Conservation (phyloP, 2,329 filamentous ascomycete species). For the Diaporthe citri region DNA sequence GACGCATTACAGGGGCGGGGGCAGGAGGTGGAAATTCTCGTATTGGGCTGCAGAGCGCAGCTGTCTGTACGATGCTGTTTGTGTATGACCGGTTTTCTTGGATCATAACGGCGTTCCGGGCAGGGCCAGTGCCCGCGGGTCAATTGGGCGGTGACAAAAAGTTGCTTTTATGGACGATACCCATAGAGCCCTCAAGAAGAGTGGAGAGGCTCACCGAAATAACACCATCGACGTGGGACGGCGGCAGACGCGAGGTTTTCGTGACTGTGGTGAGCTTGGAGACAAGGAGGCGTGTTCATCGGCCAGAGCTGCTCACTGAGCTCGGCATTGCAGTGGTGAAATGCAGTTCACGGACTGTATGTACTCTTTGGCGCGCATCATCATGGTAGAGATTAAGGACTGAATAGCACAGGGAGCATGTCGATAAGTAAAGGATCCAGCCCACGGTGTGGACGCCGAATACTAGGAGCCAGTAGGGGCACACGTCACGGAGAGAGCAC, state of each 20-base stretch:
- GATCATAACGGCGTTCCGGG: slow-evolving; percentile 39
- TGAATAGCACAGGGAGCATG: no score
- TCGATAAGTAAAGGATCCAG: neutral
- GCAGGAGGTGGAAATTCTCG: neutral
- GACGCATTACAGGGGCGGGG: slow-evolving; percentile 22
- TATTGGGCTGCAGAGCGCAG: neutral
- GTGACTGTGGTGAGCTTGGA: neutral
- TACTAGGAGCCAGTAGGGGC: neutral
- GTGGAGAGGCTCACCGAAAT: slow-evolving; percentile 33
- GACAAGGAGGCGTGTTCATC: neutral
- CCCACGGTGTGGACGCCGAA: neutral
- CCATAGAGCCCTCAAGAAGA: slow-evolving; percentile 43
- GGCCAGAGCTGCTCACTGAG: neutral
- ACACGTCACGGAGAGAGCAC: neutral
- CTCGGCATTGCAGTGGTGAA: neutral
- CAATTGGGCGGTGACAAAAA: slow-evolving; percentile 33
- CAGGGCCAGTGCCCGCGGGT: slow-evolving; percentile 28
- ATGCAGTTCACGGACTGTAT: neutral
- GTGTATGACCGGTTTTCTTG: slow-evolving; percentile 26
- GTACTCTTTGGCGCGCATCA: neutral
- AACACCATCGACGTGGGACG: neutral
- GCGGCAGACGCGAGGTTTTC: neutral
- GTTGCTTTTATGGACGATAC: slow-evolving; percentile 48
- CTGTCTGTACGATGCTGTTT: slow-evolving; percentile 24
- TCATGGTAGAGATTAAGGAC: neutral